Percentiles rank a stretch among this genome's conserved stretches.
Conservation (phyloP, 345 rosid genomes). For the Gossypium rotundifolium region DNA sequence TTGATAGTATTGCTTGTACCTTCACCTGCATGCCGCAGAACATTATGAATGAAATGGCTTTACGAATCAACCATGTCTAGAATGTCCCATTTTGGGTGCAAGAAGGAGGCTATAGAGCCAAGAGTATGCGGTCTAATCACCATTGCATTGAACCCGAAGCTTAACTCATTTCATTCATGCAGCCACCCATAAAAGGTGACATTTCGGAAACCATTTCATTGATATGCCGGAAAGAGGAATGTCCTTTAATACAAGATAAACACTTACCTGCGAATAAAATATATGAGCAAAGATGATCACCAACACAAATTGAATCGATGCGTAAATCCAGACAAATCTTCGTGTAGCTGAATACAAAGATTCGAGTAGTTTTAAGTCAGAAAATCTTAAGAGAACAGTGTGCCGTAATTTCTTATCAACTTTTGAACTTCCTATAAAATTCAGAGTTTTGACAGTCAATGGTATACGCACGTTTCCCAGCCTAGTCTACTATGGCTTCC, state of each 20-base stretch:
- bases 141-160: background rate
- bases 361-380: slow-evolving; percentile 10
- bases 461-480: background rate
- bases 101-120: background rate
- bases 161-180: too few relatives aligned
- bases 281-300: slow-evolving; percentile 83
- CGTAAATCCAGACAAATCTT: slow-evolving; percentile 85
- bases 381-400: background rate
- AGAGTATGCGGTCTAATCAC: background rate
- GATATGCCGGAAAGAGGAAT: background rate
- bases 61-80: background rate
- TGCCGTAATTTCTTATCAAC: background rate
- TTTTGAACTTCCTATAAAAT: background rate
- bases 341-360: slow-evolving; percentile 51
- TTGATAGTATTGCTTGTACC: slow-evolving; percentile 64
- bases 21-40: slow-evolving; percentile 35
- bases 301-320: slow-evolving; percentile 71
- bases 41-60: background rate
- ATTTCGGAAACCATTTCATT: too few relatives aligned
- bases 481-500: background rate
- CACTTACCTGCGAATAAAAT: slow-evolving; percentile 74
- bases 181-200: too few relatives aligned
- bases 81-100: background rate
- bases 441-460: background rate
- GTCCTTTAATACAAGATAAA: background rate